Evolutionary conservation across 2,329 filamentous ascomycete species (phyloP), one percentile per base, ranked within the genome.

Genomic region (Canariomyces notabilis): DNA sequence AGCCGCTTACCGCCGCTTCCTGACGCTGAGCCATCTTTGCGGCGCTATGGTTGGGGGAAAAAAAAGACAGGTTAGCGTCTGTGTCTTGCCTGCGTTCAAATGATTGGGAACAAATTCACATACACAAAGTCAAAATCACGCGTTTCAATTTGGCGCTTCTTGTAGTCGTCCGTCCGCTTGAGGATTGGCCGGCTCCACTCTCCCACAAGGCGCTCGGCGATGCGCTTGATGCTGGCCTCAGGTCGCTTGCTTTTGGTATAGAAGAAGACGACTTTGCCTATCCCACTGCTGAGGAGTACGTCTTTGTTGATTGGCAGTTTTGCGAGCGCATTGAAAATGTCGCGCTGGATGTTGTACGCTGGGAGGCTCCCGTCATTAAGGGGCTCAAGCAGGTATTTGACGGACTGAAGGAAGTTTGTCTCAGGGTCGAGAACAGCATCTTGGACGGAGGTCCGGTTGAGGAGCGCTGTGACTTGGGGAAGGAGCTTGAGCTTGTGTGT

Each of bases 161-260:
- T 90, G 72, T 94, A 96, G 66, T 96, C 89, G 59, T 95, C 89
- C 51, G 87, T 95, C 57, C 89, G 83, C 71, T 94, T 91, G 44
- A 98, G 75, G 53, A 98, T 95, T 4, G 91, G 90, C 33, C 93
- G 78, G 54, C 89, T 95, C 93, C 93, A 98, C 63, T 97, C 91
- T 46, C 87, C 88, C 46, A 96, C 75, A n/a, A 97, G 74, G 39
- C 87, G 82, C 71, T 97, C 90, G 0, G 93, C 93, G 70, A 90
- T 88, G 56, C 91, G 83, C 74, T 96, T 96, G 73, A 98, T 96
- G 51, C 76, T 78, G 4, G 84, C 74, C 67, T 97, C 88, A 1
- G 90, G 86, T 56, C 88, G 85, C 71, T 90, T 94, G 73, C 87
- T 95, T 68, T 90, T 90, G 41, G 90, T 96, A 70, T 98, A 98